These are phyloP conservation scores for Fusarium protoensiforme DNA, from an alignment of 2,329 filamentous ascomycete species.

Conservation along the genomic window DNA sequence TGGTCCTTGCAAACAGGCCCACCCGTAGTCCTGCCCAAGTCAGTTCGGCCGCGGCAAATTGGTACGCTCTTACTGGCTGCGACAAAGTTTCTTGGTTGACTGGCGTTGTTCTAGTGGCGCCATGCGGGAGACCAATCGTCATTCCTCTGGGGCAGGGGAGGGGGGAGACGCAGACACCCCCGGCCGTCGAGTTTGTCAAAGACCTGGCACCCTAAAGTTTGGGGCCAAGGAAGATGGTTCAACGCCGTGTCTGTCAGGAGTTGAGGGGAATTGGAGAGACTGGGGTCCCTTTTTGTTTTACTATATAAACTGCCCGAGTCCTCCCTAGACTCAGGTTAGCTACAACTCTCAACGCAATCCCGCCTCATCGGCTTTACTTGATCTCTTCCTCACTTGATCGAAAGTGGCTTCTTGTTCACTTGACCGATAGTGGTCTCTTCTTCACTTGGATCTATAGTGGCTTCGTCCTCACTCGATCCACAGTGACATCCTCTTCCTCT, in stretches of 20 bases:
- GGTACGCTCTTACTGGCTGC: neutral
- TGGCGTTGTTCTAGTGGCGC: neutral
- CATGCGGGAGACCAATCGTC: slow-evolving; percentile 1
- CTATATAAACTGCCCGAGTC: neutral
- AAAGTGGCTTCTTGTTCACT: neutral
- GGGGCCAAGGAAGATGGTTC: neutral
- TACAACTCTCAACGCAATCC: neutral
- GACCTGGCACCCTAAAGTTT: neutral
- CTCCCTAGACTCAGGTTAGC: neutral
- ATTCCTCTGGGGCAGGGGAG: neutral
- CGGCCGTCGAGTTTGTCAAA: neutral
- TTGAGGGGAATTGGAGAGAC: neutral
- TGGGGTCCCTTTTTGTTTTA: neutral
- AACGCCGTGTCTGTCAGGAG: neutral
- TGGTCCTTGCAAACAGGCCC: neutral
- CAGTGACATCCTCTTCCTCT: neutral
- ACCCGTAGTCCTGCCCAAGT: slow-evolving; percentile 1
- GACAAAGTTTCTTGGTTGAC: neutral
- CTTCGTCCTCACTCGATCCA: neutral
- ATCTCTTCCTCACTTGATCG: neutral
- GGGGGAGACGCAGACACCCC: neutral
- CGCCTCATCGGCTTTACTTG: neutral
- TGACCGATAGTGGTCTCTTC: neutral
- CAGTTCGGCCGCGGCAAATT: neutral
- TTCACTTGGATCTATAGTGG: neutral